Base-by-base conservation (phyloP, 139 green algal genomes). In the Edaphochlamys debaryana region DNA sequence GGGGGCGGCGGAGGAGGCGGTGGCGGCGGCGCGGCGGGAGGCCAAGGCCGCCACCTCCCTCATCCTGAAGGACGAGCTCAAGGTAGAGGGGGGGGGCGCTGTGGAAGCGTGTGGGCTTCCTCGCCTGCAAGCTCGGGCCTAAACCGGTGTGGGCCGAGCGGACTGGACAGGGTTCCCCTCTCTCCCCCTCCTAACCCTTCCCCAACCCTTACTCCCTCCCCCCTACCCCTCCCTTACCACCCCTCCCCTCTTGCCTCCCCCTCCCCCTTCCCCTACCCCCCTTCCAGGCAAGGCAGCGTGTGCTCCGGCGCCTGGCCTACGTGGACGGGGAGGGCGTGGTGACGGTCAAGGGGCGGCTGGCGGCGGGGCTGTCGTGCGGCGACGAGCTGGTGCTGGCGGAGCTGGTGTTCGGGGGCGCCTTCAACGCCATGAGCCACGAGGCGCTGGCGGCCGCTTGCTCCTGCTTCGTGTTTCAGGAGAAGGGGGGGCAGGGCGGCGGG, bases 371-470 rank as follows among this genome's bases (percentile, higher is more conserved):
- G 27, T 69, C n/a, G 60, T 93, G 84, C 5, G 92, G 91, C 0
- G 93, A 97, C 54, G 93, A 96, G 89, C 90, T 97, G 63, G 91
- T 98, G 69, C 83, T 96, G 67, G 86, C 81, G 0, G 94, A 98
- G 89, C 90, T 98, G 70, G 79, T 97, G 27, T 95, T 96, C 79
- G 88, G 71, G 19, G 94, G 93, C 23, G 89, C 87, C 42, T 96
- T 98, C 77, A 89, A 86, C 56, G 50, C 66, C 7, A 77, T 98
- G 76, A 89, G 37, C 8, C 32, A 67, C 30, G 89, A 95, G 56
- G 86, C 94, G 86, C 70, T 95, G 67, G 88, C 85, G 38, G 94
- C 93, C 0, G 78, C 95, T 8, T 79, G 91, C 68, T 92, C 88
- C 27, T 96, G 93, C 87, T 94, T 96, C 56, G 91, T 98, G 68